A percentile compares a stretch with the other conserved stretches of the same genome.
These are phyloP conservation scores for Pseudogymnoascus sp. DNA, from an alignment of 2,329 filamentous ascomycete genomes.

Conservation along the genomic window DNA sequence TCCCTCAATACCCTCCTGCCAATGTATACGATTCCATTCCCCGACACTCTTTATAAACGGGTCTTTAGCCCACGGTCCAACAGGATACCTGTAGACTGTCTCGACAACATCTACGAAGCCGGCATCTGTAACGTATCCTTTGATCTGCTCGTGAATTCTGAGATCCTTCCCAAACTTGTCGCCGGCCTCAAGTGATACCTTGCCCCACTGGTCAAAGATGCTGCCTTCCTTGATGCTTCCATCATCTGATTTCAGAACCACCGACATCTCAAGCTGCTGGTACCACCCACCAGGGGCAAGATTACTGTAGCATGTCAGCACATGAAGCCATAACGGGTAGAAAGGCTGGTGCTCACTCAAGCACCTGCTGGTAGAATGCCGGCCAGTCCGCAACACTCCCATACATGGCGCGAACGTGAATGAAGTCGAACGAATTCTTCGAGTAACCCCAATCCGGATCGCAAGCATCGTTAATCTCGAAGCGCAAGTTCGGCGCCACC, in stretches of 20 bases:
- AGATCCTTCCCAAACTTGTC: slow-evolving; percentile 31
- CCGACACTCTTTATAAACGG: slow-evolving; percentile 23
- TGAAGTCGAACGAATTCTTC: slow-evolving; percentile 46
- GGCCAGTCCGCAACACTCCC: slow-evolving; percentile 50
- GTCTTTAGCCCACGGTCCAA: slow-evolving; percentile 29
- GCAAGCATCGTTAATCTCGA: slow-evolving; percentile 55
- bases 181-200: slow-evolving; percentile 34
- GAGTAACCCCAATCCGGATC: slow-evolving; percentile 32
- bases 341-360: slow-evolving; percentile 31
- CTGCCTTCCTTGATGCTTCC: slow-evolving; percentile 33
- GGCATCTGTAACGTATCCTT: slow-evolving; percentile 16
- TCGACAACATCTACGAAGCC: slow-evolving; percentile 28
- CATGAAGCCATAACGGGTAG: slow-evolving; percentile 12
- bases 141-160: slow-evolving; percentile 21
- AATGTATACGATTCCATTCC: slow-evolving; percentile 19
- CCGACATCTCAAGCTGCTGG: slow-evolving; percentile 24
- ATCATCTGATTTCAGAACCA: slow-evolving; percentile 35
- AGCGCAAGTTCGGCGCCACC: slow-evolving; percentile 53
- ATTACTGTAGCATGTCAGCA: slow-evolving; percentile 25
- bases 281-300: slow-evolving; percentile 31
- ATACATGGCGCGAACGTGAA: slow-evolving; percentile 49
- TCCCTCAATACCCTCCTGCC: slow-evolving; percentile 22
- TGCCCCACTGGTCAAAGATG: slow-evolving; percentile 33
- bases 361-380: slow-evolving; percentile 42
- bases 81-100: slow-evolving; percentile 23